Evolutionary conservation across 2,329 filamentous ascomycete species (phyloP).

Genomic region (Achaetomium macrosporum): DNA sequence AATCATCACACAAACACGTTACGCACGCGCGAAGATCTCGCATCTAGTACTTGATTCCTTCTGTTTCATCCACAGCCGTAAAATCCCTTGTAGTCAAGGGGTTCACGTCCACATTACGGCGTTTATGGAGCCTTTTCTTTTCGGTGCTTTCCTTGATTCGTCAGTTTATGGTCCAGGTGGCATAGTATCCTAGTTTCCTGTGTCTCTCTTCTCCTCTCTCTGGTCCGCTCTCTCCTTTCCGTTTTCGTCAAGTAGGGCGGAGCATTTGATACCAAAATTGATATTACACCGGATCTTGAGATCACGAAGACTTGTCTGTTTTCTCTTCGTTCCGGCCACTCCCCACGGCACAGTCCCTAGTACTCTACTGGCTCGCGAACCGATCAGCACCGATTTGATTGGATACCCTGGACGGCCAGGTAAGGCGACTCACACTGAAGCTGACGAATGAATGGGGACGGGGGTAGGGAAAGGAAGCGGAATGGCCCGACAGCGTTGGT

Average conservation of each 20-base stretch:
- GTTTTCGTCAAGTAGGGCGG: neutral
- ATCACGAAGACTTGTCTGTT: neutral
- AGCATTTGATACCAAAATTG: neutral
- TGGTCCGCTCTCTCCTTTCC: neutral
- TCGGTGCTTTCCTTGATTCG: neutral
- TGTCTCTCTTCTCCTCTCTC: neutral
- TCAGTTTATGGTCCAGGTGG: neutral
- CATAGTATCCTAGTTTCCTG: neutral
- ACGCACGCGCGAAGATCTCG: too few relatives aligned
- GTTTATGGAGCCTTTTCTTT: neutral
- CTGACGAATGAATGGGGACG: neutral
- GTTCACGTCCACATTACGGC: too few relatives aligned
- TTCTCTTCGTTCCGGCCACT: neutral
- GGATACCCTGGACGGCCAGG: neutral
- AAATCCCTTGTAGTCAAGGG: too few relatives aligned
- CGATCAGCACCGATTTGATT: slow-evolving; percentile 1
- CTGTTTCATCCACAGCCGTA: too few relatives aligned
- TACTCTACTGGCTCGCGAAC: neutral
- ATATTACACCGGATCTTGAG: too few relatives aligned
- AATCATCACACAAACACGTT: too few relatives aligned
- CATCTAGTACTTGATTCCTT: too few relatives aligned
- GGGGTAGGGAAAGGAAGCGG: neutral
- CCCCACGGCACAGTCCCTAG: neutral
- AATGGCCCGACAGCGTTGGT: neutral
- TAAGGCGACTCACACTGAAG: neutral